Base-by-base conservation (phyloP, 2,329 filamentous ascomycete genomes). In the Rhynchosporium graminicola region DNA sequence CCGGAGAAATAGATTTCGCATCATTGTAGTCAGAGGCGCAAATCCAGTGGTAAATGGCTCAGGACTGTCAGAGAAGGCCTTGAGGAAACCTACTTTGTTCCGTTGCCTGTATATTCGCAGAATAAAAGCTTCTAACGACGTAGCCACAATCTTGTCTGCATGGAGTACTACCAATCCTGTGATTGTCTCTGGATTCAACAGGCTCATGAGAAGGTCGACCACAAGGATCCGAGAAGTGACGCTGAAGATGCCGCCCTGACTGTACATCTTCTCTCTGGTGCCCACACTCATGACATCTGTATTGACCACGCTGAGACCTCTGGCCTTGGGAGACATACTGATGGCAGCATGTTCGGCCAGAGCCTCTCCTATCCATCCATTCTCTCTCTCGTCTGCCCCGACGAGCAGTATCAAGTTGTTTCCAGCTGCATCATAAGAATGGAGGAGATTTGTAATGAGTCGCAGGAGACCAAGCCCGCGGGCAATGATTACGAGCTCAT, bases 291-390 rank as follows among this genome's bases (percentile, higher is more conserved):
- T 95, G 75, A 89, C 86, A 75, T 99, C 95, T 6, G 95, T 98
- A 76, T 98, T 98, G 74, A 99, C 92, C 31, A 97, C 83, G 47
- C 88, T 94, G 68, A 99, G 80, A 1, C 95, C 95, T 65, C 93
- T 86, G 56, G 92, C 92, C 71, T 89, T 88, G 15, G 90, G 85
- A 20, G 91, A 84, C 77, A 87, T 88, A 79, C 92, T 97, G 74
- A 97, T 87, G 66, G 92, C 92, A 74, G 93, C 93, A 79, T 98
- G 93, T 78, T 99, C 95, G 29, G 95, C 95, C 73, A 99, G 80
- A 36, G 92, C 91, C 79, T 98, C 95, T 69, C 95, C 95, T 64
- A 99, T 92, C 93, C 94, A 98, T 61, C 89, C 88, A 84, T 97
- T 97, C 74, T 99, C 95, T 63, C 91, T 87, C 40, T 97, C 92